These are phyloP conservation scores for Russula sp. DNA, from an alignment of 768 basidiomycete genomes.

Conservation along the genomic window DNA sequence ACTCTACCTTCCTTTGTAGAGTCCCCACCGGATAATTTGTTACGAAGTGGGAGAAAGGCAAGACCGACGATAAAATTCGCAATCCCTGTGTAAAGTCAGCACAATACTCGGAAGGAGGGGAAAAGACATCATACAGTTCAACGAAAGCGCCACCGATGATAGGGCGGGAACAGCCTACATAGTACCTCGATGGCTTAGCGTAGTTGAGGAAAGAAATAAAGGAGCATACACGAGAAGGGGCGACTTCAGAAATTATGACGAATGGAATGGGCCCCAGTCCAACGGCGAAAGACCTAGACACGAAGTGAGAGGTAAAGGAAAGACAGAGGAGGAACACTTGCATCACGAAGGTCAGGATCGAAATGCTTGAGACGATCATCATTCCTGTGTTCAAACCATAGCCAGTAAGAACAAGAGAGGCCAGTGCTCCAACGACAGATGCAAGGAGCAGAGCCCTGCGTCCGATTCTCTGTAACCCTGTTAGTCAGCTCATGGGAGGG, in stretches of 20 bases:
- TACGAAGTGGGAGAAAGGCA: conserved; percentile 76
- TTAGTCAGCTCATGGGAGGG: not conserved
- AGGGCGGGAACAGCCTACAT: conserved; percentile 26
- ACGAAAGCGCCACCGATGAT: conserved; percentile 26
- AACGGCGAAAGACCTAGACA: conserved; percentile 69
- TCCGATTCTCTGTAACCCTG: conserved; percentile 51
- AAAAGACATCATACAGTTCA: conserved; percentile 20
- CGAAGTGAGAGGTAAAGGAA: not conserved
- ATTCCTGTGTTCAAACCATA: conserved; percentile 58
- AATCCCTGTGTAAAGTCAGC: conserved; percentile 47
- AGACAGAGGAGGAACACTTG: conserved; percentile 28
- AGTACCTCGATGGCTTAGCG: not conserved
- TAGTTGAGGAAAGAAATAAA: not conserved
- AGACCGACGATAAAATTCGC: conserved; percentile 81
- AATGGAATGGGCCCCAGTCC: conserved; percentile 93
- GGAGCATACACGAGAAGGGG: conserved; percentile 62
- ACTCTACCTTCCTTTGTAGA: conserved; percentile 70
- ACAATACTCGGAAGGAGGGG: not conserved
- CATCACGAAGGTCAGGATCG: conserved; percentile 79
- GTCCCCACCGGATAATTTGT: conserved; percentile 56
- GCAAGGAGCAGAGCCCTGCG: conserved; percentile 58
- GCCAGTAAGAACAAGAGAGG: conserved; percentile 61
- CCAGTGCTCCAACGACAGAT: conserved; percentile 59
- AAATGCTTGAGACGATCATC: conserved; percentile 57
- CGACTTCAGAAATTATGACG: conserved; percentile 85